These are phyloP conservation scores for Coemansia sp. DNA, from an alignment of 192 early-diverging fungal genomes.

Conservation along the genomic window DNA sequence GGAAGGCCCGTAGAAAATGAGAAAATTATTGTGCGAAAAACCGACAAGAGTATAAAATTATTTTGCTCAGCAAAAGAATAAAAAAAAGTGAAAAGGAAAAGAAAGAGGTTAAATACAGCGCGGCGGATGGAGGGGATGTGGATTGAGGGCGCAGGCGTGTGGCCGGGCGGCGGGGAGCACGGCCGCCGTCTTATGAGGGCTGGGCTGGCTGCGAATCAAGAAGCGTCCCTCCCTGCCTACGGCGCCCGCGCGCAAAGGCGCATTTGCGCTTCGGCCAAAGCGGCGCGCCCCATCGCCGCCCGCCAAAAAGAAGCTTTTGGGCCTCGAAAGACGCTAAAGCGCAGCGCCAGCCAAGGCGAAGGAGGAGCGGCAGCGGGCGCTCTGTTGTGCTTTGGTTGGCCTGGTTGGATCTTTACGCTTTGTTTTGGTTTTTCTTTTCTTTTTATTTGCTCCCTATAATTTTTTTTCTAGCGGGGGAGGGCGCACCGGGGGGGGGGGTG, in stretches of 20 bases:
- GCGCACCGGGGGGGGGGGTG: constrained; percentile 1
- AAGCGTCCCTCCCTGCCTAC: constrained; percentile 5
- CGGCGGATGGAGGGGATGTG: constrained; percentile 8
- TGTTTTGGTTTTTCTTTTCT: constrained; percentile 24
- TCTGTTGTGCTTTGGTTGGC: constrained; percentile 4
- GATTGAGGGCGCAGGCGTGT: constrained; percentile 7
- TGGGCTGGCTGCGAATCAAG: constrained; percentile 6
- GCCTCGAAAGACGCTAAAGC: not conserved
- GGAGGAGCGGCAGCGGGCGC: constrained; percentile 4
- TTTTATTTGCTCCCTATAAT: constrained; percentile 5
- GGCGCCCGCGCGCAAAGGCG: constrained; percentile 2
- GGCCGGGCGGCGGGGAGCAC: not conserved
- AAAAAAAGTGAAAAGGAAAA: constrained; percentile 15
- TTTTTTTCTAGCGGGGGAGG: constrained; percentile 6
- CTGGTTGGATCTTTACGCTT: constrained; percentile 1
- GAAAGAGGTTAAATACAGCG: constrained; percentile 25
- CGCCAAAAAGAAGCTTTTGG: constrained; percentile 3
- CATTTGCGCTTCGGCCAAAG: constrained; percentile 6
- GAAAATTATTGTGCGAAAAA: constrained; percentile 12
- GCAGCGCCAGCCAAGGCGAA: constrained; percentile 6
- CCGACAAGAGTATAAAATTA: constrained; percentile 42
- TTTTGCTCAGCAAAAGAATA: constrained; percentile 52
- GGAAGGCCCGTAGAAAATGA: constrained; percentile 6
- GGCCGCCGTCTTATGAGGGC: constrained; percentile 6
- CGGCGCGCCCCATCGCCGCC: not conserved